Conservation (phyloP, 1,284 basidiomycete genomes). For the Somion occarium region DNA sequence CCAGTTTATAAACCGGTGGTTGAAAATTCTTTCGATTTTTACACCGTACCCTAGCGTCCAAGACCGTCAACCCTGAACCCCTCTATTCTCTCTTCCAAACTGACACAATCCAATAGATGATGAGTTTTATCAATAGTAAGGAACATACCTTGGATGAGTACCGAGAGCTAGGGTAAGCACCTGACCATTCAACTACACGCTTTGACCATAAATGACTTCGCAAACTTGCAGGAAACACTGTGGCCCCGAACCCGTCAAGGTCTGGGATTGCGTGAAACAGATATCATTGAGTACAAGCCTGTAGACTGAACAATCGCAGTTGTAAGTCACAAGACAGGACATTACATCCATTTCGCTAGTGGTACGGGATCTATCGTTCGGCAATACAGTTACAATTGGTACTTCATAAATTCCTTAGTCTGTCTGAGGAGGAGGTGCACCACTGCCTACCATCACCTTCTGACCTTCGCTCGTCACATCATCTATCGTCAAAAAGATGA, state of each 20-base stretch:
- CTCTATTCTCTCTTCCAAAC: not conserved
- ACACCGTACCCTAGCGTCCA: no score
- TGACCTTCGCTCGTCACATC: constrained; percentile 43
- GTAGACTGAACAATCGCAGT: no score
- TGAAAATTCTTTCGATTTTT: no score
- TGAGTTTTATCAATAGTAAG: not conserved
- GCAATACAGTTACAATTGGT: no score
- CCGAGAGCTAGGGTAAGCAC: not conserved
- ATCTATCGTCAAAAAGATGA: constrained; percentile 41
- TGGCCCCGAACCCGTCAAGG: constrained; percentile 1
- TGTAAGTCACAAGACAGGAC: no score
- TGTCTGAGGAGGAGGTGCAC: constrained; percentile 22
- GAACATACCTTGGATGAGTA: constrained; percentile 2
- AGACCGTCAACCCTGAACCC: no score
- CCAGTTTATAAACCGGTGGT: no score
- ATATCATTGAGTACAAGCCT: not conserved
- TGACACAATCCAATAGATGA: not conserved
- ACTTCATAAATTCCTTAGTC: no score
- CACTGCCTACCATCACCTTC: constrained; percentile 42
- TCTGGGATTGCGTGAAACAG: not conserved
- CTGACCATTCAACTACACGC: not conserved
- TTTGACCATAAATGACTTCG: not conserved
- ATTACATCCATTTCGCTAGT: no score
- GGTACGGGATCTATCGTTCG: no score
- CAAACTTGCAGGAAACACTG: not conserved